These are phyloP conservation scores for Schizochytrium sp. DNA, from an alignment of 108 stramenopile genomes.

Conservation along the genomic window DNA sequence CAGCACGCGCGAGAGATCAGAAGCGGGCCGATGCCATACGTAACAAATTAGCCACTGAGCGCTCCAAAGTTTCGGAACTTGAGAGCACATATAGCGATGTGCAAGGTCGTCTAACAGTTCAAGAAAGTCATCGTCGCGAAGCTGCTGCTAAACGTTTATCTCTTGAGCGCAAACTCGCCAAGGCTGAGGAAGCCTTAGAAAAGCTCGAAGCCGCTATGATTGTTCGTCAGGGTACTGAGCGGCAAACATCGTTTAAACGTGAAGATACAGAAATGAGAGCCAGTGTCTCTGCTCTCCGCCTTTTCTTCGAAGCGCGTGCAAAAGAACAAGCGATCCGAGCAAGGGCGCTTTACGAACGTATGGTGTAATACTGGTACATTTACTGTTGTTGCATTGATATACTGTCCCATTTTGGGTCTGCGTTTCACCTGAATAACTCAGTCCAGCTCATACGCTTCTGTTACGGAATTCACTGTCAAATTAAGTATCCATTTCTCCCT, in stretches of 20 bases:
- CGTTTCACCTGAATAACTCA: too few species aligned
- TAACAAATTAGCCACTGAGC: slow-evolving; percentile 28
- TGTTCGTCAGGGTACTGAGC: neutral
- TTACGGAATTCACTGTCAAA: too few species aligned
- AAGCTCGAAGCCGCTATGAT: slow-evolving; percentile 52
- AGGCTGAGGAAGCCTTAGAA: slow-evolving; percentile 54
- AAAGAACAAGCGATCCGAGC: slow-evolving; percentile 55
- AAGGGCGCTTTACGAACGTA: slow-evolving; percentile 32
- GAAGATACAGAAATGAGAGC: slow-evolving; percentile 46
- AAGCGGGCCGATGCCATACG: neutral
- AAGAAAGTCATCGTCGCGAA: neutral
- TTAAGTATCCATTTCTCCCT: too few species aligned
- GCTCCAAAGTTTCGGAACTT: neutral
- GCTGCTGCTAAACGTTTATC: slow-evolving; percentile 43
- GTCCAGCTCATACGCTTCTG: too few species aligned
- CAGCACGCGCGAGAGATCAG: neutral
- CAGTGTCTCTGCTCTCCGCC: slow-evolving; percentile 8
- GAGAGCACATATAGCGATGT: neutral
- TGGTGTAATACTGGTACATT: neutral
- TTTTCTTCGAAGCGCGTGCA: slow-evolving; percentile 52
- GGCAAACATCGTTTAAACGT: neutral
- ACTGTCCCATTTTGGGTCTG: too few species aligned
- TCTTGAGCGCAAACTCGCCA: slow-evolving; percentile 42
- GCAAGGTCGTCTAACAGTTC: neutral
- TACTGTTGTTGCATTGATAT: too few species aligned